Conservation (phyloP, 495 filamentous ascomycete genomes). For the Daldinia concentrica region DNA sequence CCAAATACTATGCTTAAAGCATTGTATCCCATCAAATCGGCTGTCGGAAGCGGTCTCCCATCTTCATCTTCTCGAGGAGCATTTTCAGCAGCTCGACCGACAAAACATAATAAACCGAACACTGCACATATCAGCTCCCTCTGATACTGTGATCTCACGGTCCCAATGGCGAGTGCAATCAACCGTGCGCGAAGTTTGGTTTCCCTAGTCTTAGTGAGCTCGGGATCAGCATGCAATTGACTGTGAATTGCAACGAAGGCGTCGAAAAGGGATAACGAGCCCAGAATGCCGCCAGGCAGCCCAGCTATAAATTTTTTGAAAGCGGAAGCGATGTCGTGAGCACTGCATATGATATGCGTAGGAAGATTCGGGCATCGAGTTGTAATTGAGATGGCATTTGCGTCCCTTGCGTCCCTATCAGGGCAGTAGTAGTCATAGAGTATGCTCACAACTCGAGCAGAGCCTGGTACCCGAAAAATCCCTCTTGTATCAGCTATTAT, state of each 20-base stretch:
- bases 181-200: constrained; percentile 66
- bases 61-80: constrained; percentile 57
- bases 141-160: constrained; percentile 64
- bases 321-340: constrained; percentile 76
- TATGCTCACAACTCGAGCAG: constrained; percentile 60
- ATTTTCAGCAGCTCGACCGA: constrained; percentile 62
- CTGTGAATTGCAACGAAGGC: constrained; percentile 69
- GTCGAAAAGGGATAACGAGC: constrained; percentile 71
- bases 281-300: constrained; percentile 78
- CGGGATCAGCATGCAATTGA: constrained; percentile 61
- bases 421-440: constrained; percentile 71
- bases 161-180: constrained; percentile 69
- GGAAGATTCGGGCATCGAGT: constrained; percentile 65
- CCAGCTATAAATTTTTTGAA: constrained; percentile 77
- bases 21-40: constrained; percentile 68
- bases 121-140: constrained; percentile 72
- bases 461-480: constrained; percentile 73
- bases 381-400: constrained; percentile 54
- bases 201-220: constrained; percentile 59
- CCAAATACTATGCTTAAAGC: constrained; percentile 72
- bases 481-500: constrained; percentile 61
- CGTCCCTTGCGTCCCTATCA: constrained; percentile 56
- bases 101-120: constrained; percentile 67
- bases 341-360: constrained; percentile 60
- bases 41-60: constrained; percentile 57